These are phyloP conservation scores for Daedaleopsis nitida DNA, from an alignment of 768 basidiomycete species.

Conservation along the genomic window DNA sequence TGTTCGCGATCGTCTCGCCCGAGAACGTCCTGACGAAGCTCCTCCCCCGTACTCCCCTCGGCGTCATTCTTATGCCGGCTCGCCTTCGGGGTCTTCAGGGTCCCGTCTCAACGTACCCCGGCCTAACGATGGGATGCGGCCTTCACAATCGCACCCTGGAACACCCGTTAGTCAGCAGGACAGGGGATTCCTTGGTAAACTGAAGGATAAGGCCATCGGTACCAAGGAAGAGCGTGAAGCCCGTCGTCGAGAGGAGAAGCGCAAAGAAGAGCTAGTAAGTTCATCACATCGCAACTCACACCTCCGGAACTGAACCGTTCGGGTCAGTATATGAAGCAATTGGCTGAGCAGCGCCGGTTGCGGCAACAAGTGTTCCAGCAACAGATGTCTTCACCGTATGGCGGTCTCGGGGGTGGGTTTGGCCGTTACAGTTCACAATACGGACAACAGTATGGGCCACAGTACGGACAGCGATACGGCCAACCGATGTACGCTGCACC, in stretches of 20 bases:
- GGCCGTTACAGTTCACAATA: not conserved
- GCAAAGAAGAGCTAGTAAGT: conserved; percentile 24
- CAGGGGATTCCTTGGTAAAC: conserved; percentile 56
- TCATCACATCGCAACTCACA: not conserved
- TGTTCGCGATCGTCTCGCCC: conserved; percentile 37
- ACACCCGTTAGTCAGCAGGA: conserved; percentile 35
- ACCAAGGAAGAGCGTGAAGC: conserved; percentile 66
- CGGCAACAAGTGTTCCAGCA: conserved; percentile 15
- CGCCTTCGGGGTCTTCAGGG: conserved; percentile 3
- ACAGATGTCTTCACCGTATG: conserved; percentile 14
- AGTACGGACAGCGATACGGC: not conserved
- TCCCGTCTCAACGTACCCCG: conserved; percentile 15
- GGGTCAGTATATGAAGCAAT: conserved; percentile 22
- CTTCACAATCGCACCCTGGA: conserved; percentile 21
- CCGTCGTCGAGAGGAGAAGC: conserved; percentile 31
- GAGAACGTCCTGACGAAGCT: conserved; percentile 13
- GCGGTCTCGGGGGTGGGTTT: conserved; percentile 4
- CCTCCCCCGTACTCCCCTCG: conserved; percentile 28
- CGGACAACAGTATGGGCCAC: not conserved
- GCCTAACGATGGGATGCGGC: not conserved
- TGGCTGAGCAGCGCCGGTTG: conserved; percentile 18
- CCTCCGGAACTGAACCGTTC: not conserved
- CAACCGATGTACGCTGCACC: conserved; percentile 31
- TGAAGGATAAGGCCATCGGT: conserved; percentile 65
- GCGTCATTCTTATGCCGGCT: conserved; percentile 31